Conservation (phyloP, 768 basidiomycete species). For the Termitomyces heimii region DNA sequence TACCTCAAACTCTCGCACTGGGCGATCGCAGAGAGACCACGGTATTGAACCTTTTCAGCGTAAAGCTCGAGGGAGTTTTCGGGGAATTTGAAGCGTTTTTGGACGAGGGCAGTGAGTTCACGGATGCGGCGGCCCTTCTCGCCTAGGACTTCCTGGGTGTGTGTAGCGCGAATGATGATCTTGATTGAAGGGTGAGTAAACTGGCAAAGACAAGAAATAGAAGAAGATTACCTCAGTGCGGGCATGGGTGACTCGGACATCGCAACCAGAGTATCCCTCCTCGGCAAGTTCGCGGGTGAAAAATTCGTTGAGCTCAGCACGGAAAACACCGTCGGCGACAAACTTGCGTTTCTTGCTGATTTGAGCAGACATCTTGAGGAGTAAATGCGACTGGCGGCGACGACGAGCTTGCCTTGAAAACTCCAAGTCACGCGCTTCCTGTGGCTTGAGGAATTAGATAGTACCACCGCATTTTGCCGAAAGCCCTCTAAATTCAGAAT, state of each 20-base stretch:
- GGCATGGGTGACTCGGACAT: slow-evolving; percentile 98
- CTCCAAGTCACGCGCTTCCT: slow-evolving; percentile 4
- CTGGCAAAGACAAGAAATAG: not conserved
- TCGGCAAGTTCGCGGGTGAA: slow-evolving; percentile 97
- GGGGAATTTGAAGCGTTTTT: slow-evolving; percentile 99
- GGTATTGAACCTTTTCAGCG: slow-evolving; percentile 98
- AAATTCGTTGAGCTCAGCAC: slow-evolving; percentile 99
- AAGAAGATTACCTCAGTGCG: slow-evolving; percentile 75
- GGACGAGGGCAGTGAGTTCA: slow-evolving; percentile 95
- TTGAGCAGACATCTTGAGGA: slow-evolving; percentile 65
- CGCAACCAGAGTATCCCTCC: slow-evolving; percentile 99
- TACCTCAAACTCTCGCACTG: slow-evolving; percentile 98
- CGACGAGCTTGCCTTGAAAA: slow-evolving; percentile 7
- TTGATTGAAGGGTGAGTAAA: slow-evolving; percentile 20
- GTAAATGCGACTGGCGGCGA: not conserved
- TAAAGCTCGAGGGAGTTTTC: slow-evolving; percentile 98
- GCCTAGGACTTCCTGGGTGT: slow-evolving; percentile 97
- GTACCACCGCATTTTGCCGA: slow-evolving; percentile 21
- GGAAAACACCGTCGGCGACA: slow-evolving; percentile 97
- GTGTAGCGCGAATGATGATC: slow-evolving; percentile 99
- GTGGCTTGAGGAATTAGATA: slow-evolving; percentile 24
- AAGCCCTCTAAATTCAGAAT: slow-evolving; percentile 6
- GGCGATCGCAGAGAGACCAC: slow-evolving; percentile 96
- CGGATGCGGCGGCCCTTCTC: slow-evolving; percentile 99
- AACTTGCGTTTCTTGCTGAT: slow-evolving; percentile 99